Evolutionary conservation across 2,329 filamentous ascomycete genomes (phyloP).

Genomic region (Exophiala sideris): DNA sequence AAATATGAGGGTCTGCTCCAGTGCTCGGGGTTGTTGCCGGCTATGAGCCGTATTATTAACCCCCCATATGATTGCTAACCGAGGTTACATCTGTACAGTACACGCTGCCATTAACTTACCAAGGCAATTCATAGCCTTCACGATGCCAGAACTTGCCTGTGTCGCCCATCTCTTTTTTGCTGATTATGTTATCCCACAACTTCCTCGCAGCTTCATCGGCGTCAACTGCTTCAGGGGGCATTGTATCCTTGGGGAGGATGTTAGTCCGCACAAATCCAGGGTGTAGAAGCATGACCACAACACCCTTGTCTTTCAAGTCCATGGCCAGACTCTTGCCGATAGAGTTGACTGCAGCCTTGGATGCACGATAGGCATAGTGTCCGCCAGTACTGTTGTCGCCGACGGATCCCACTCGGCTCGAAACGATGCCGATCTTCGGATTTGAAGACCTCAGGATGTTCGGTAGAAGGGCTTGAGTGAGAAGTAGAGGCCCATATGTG

Average conservation of each 20-base stretch:
- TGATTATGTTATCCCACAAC: constrained; percentile 40
- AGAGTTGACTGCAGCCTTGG: constrained; percentile 45
- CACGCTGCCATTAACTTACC: constrained; percentile 33
- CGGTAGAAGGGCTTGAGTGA: constrained; percentile 44
- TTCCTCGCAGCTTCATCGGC: constrained; percentile 46
- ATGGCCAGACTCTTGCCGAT: constrained; percentile 44
- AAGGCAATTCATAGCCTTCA: constrained; percentile 43
- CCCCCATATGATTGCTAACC: too few species aligned
- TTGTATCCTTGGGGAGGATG: constrained; percentile 28
- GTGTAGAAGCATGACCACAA: constrained; percentile 43
- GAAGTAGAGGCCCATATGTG: constrained; percentile 43
- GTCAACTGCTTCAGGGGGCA: constrained; percentile 39
- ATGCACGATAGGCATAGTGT: constrained; percentile 43
- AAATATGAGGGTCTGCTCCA: too few species aligned
- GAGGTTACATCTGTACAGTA: not conserved
- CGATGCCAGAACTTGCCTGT: constrained; percentile 46
- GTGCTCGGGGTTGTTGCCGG: too few species aligned
- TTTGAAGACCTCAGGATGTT: constrained; percentile 34
- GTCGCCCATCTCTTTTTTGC: constrained; percentile 39
- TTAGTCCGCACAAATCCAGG: constrained; percentile 43
- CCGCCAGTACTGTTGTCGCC: constrained; percentile 43
- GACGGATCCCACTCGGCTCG: constrained; percentile 43
- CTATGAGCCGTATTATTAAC: too few species aligned
- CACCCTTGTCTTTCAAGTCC: constrained; percentile 41
- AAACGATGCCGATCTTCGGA: constrained; percentile 42